Conservation (phyloP, 768 basidiomycete genomes). For the Amanita fuliginea region DNA sequence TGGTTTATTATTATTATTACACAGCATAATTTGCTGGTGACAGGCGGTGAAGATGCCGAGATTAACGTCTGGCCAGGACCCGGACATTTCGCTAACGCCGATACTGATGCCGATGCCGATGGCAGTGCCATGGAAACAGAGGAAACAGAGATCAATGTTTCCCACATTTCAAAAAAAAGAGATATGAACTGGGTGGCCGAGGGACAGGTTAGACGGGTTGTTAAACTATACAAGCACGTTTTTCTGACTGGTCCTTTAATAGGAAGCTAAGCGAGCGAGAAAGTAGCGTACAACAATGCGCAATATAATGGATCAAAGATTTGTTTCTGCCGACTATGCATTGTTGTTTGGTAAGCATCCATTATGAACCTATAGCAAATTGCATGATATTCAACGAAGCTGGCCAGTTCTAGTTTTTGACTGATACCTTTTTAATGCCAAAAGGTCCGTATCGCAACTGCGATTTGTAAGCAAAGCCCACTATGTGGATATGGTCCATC, state of each 20-base stretch:
- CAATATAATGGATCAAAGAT: no score
- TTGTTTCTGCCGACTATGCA: no score
- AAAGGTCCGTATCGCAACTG: no score
- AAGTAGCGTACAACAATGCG: no score
- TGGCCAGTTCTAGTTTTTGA: no score
- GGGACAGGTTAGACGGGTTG: not conserved
- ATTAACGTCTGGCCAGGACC: conserved; percentile 28
- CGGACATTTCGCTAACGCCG: conserved; percentile 18
- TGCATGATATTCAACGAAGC: no score
- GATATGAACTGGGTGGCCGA: conserved; percentile 3
- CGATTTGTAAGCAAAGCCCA: no score
- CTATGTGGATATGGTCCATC: no score
- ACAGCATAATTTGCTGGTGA: conserved; percentile 31
- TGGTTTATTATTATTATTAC: not conserved
- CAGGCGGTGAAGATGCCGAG: conserved; percentile 41
- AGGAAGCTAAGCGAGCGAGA: conserved; percentile 4
- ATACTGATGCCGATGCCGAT: conserved; percentile 15
- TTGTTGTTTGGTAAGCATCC: no score
- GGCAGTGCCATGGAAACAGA: conserved; percentile 12
- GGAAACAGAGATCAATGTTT: not conserved
- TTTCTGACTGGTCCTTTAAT: not conserved
- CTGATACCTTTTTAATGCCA: no score
- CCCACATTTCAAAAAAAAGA: not conserved
- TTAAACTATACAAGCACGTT: not conserved
- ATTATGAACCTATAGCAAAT: no score